Percentiles rank a stretch among this genome's conserved stretches.
Evolutionary conservation across 169 alveolate species (phyloP).

Genomic region (Perkinsus olseni): DNA sequence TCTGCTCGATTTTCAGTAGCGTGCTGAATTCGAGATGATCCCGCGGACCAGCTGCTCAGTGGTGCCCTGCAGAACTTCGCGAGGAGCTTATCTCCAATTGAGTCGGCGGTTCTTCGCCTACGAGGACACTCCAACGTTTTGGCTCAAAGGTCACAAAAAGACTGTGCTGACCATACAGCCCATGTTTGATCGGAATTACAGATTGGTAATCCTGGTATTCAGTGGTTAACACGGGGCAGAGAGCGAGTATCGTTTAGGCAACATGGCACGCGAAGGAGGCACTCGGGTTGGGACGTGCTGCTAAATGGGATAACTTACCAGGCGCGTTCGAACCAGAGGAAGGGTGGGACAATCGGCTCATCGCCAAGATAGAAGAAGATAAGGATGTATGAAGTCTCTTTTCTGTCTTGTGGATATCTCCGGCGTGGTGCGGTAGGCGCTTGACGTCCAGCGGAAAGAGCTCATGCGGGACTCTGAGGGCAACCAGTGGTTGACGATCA

Average conservation of each 20-base stretch:
- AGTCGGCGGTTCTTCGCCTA: background rate
- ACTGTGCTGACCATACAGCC: background rate
- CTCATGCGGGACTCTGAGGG: background rate
- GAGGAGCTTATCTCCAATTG: background rate
- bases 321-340: background rate
- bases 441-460: background rate
- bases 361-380: background rate
- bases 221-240: background rate
- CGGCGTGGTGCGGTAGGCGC: background rate
- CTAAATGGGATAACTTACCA: background rate
- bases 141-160: background rate
- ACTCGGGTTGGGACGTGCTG: conserved; percentile 2
- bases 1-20: too few relatives aligned
- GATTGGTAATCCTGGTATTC: background rate
- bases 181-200: background rate
- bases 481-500: background rate
- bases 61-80: background rate
- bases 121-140: background rate
- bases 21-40: too few relatives aligned
- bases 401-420: background rate
- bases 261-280: conserved; percentile 15
- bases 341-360: background rate
- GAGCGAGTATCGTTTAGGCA: background rate
- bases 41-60: background rate
- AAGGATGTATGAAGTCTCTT: background rate